These are phyloP conservation scores for Penicillium sp. DNA, from an alignment of 2,329 filamentous ascomycete genomes.

Conservation along the genomic window DNA sequence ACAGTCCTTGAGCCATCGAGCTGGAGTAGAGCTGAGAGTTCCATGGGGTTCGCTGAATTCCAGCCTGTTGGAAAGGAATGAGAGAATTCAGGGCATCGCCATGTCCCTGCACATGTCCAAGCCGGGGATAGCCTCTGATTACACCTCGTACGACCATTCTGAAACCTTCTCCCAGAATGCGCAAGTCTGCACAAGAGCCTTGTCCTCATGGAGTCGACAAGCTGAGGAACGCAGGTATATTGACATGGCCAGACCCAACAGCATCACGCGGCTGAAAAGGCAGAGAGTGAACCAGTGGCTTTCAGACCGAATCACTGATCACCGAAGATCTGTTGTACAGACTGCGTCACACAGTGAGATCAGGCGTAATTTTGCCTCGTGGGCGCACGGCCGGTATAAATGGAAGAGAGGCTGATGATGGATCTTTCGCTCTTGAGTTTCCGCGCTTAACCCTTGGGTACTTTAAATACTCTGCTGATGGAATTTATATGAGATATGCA, in stretches of 20 bases:
- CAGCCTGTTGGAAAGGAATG: background rate
- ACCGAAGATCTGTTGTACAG: constrained; percentile 17
- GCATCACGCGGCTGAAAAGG: constrained; percentile 13
- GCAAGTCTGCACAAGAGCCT: background rate
- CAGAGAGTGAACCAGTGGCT: constrained; percentile 2
- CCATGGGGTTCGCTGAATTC: background rate
- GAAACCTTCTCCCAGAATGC: background rate
- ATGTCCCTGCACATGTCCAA: background rate
- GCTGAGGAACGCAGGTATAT: constrained; percentile 3
- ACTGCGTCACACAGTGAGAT: constrained; percentile 25
- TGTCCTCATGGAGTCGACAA: background rate
- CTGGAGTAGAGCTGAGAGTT: background rate
- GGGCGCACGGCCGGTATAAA: constrained; percentile 12
- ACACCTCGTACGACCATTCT: constrained; percentile 9
- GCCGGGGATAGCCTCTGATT: constrained; percentile 4
- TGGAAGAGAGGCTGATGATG: background rate
- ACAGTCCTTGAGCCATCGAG: background rate
- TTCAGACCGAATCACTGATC: constrained; percentile 11
- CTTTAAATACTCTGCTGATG: background rate
- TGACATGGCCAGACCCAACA: background rate
- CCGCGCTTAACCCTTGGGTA: background rate
- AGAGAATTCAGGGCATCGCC: background rate
- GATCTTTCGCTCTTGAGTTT: background rate
- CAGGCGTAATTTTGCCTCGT: constrained; percentile 9
- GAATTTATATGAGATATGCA: background rate